A percentile compares a stretch with the other conserved stretches of the same genome.
Evolutionary conservation across 2,329 filamentous ascomycete species (phyloP).

Genomic region (Diaporthe sp.): DNA sequence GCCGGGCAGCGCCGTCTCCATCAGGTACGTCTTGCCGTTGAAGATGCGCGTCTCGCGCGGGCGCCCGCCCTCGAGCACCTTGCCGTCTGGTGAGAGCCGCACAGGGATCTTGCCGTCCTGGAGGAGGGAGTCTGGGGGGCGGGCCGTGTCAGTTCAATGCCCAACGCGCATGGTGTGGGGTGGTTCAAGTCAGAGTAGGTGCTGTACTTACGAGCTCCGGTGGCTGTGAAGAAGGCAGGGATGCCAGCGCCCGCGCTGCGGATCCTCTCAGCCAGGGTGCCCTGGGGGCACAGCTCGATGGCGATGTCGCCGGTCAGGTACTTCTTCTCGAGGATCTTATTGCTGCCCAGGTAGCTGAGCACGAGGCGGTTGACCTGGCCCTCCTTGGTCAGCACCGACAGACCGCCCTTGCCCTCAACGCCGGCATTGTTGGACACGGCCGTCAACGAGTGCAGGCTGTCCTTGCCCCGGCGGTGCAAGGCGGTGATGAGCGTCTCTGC

Average conservation of each 20-base stretch:
- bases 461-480: conserved; percentile 70
- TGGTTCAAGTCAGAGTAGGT: not conserved
- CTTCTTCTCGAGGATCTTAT: conserved; percentile 80
- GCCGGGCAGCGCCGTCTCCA: conserved; percentile 82
- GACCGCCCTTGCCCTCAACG: conserved; percentile 74
- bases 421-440: conserved; percentile 88
- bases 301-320: conserved; percentile 81
- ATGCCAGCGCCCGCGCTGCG: conserved; percentile 81
- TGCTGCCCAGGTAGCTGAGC: conserved; percentile 81
- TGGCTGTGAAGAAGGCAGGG: conserved; percentile 84
- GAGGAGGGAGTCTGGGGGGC: conserved; percentile 67
- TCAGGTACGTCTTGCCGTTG: conserved; percentile 78
- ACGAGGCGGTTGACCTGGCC: conserved; percentile 81
- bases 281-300: conserved; percentile 82
- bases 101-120: conserved; percentile 78
- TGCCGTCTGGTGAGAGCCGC: conserved; percentile 69
- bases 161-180: accelerated
- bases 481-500: conserved; percentile 50
- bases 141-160: conserved; percentile 35
- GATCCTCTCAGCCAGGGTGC: conserved; percentile 79
- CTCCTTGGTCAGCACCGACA: conserved; percentile 76
- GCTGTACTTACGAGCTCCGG: conserved; percentile 69
- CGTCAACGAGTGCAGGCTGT: conserved; percentile 75
- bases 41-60: conserved; percentile 80
- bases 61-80: conserved; percentile 72